Evolutionary conservation across 306 rosid species (phyloP).

Genomic region (Pterocarpus santalinus): DNA sequence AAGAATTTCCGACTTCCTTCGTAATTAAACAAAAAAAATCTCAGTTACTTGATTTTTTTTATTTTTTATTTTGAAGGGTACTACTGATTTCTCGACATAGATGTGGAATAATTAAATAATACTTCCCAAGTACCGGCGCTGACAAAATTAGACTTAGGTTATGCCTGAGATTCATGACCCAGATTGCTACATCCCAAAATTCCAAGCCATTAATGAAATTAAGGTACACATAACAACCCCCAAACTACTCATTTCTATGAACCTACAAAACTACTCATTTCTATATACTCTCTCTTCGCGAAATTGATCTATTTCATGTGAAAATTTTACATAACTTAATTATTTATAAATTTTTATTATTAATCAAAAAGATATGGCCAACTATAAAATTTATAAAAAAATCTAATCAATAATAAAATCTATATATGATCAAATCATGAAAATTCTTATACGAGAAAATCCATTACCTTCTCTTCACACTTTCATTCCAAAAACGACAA

Average conservation of each 20-base stretch:
- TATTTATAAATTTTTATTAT: no score
- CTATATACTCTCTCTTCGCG: background rate
- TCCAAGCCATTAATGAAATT: slow-evolving; percentile 24
- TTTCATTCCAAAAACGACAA: no score
- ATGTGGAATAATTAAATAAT: background rate
- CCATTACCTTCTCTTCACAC: no score
- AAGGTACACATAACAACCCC: background rate
- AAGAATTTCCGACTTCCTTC: background rate
- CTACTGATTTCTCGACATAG: background rate
- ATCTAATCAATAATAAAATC: no score
- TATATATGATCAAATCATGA: no score
- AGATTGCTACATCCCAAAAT: background rate
- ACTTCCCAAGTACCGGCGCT: slow-evolving; percentile 1
- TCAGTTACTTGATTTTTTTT: background rate
- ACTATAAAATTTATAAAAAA: no score
- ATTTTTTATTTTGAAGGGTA: no score
- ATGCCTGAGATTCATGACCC: slow-evolving; percentile 28
- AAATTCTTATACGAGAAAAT: no score
- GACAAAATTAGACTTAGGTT: slow-evolving; percentile 37
- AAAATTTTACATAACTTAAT: no score
- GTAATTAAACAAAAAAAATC: no score
- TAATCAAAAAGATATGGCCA: no score
- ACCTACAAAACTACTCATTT: background rate
- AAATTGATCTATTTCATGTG: no score
- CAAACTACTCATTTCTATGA: background rate